phyloP scores from a whole-genome alignment of 2,329 filamentous ascomycete species.

The Ascochyta pisi region DNA sequence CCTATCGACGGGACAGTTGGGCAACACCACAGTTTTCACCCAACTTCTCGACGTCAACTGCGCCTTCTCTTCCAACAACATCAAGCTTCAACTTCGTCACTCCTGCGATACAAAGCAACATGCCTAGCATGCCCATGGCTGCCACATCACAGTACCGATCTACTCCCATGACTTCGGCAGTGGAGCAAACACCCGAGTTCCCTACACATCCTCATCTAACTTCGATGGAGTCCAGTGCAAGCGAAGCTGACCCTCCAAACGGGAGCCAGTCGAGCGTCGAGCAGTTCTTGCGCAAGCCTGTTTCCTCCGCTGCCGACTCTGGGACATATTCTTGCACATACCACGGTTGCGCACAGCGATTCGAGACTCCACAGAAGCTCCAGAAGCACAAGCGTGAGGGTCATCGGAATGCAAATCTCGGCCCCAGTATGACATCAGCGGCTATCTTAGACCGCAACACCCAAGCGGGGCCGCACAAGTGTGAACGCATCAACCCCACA shows the following conservation, averaged over 20 bases:
- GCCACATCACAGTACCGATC: slow-evolving; percentile 47
- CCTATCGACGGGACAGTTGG: slow-evolving; percentile 46
- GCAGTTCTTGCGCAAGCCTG: slow-evolving; percentile 60
- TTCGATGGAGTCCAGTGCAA: slow-evolving; percentile 67
- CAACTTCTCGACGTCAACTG: slow-evolving; percentile 42
- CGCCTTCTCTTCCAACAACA: slow-evolving; percentile 37
- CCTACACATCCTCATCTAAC: slow-evolving; percentile 64
- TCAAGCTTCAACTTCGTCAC: slow-evolving; percentile 57
- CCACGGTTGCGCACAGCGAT: slow-evolving; percentile 85
- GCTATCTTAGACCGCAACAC: slow-evolving; percentile 72
- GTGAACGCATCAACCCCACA: slow-evolving; percentile 90
- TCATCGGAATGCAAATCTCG: slow-evolving; percentile 66
- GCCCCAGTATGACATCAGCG: slow-evolving; percentile 59
- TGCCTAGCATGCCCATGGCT: slow-evolving; percentile 43
- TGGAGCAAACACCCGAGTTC: slow-evolving; percentile 62
- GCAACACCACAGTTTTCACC: slow-evolving; percentile 44
- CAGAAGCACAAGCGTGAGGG: slow-evolving; percentile 97
- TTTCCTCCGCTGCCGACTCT: slow-evolving; percentile 72
- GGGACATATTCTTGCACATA: slow-evolving; percentile 98
- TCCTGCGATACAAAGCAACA: slow-evolving; percentile 47
- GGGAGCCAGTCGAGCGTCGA: slow-evolving; percentile 51
- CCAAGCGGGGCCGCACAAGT: slow-evolving; percentile 91
- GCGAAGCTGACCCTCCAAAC: slow-evolving; percentile 57
- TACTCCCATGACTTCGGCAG: slow-evolving; percentile 36
- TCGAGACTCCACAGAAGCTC: slow-evolving; percentile 83